phyloP scores from a whole-genome alignment of 768 basidiomycete species.

The Lactifluus piperatus region DNA sequence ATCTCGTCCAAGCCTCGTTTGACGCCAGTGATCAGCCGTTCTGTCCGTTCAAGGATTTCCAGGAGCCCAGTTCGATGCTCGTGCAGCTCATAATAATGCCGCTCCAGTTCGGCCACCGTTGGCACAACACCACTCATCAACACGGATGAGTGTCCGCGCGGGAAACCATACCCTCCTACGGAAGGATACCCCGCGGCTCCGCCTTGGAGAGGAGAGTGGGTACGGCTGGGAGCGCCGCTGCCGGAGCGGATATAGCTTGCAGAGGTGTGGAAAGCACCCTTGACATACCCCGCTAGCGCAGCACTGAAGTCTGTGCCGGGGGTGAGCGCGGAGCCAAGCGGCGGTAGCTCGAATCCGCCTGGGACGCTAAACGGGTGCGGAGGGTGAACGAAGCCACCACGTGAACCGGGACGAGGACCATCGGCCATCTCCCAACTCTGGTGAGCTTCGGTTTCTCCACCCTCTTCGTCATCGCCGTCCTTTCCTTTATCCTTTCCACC shows the following conservation, averaged over 20 bases:
- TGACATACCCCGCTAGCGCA: slow-evolving; percentile 9
- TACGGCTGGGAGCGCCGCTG: slow-evolving; percentile 55
- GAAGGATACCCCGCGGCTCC: slow-evolving; percentile 33
- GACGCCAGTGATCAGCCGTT: slow-evolving; percentile 60
- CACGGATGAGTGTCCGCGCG: slow-evolving; percentile 44
- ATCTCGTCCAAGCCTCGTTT: slow-evolving; percentile 73
- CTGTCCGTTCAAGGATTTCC: slow-evolving; percentile 70
- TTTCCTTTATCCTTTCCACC: slow-evolving; percentile 19
- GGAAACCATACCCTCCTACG: slow-evolving; percentile 16
- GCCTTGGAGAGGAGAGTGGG: slow-evolving; percentile 56
- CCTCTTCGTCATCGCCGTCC: slow-evolving; percentile 24
- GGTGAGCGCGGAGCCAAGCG: slow-evolving; percentile 33
- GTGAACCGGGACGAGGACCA: slow-evolving; percentile 10
- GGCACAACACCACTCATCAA: slow-evolving; percentile 28
- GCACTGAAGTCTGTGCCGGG: slow-evolving; percentile 23
- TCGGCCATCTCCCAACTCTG: slow-evolving; percentile 15
- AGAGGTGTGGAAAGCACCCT: slow-evolving; percentile 26
- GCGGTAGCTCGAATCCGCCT: slow-evolving; percentile 56
- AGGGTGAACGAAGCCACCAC: slow-evolving; percentile 13
- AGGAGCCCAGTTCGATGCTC: slow-evolving; percentile 58
- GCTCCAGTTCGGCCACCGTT: slow-evolving; percentile 54
- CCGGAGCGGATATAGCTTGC: slow-evolving; percentile 57
- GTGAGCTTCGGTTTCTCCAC: slow-evolving; percentile 17
- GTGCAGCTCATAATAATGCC: slow-evolving; percentile 57
- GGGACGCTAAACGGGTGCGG: slow-evolving; percentile 14